A percentile compares a stretch with the other conserved stretches of the same genome.
phyloP scores from a whole-genome alignment of 306 rosid genomes.

The Castanea mollissima region DNA sequence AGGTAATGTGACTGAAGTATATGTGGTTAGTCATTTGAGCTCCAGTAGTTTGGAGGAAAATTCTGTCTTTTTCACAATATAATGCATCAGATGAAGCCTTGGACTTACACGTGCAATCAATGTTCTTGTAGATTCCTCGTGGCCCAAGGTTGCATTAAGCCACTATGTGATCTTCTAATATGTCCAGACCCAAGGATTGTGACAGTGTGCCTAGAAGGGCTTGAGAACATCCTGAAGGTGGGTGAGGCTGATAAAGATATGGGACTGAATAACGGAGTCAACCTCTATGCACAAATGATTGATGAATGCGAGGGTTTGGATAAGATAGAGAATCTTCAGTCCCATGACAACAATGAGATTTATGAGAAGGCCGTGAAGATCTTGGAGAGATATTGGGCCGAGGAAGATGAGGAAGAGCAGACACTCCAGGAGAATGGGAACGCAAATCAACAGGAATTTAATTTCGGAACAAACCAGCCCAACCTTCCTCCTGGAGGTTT shows the following conservation, averaged over 20 bases:
- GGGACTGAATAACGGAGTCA: constrained; percentile 49
- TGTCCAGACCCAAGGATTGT: constrained; percentile 57
- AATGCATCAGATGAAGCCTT: background rate
- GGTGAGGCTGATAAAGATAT: constrained; percentile 66
- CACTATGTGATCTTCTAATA: constrained; percentile 53
- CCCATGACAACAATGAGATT: constrained; percentile 60
- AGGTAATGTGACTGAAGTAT: no score
- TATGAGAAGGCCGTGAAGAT: constrained; percentile 69
- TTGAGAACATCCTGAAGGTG: constrained; percentile 60
- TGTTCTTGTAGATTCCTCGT: constrained; percentile 45
- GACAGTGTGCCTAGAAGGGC: constrained; percentile 62
- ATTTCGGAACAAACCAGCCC: constrained; percentile 51
- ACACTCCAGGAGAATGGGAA: constrained; percentile 38
- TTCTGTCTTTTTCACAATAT: background rate
- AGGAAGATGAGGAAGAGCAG: constrained; percentile 60
- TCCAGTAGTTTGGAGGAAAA: no score
- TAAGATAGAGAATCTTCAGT: constrained; percentile 57
- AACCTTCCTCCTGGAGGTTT: constrained; percentile 56
- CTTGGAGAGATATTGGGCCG: constrained; percentile 71
- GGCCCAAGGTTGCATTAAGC: constrained; percentile 55
- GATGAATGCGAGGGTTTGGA: constrained; percentile 62
- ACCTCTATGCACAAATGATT: constrained; percentile 43
- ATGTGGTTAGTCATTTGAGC: no score
- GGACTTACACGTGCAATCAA: background rate
- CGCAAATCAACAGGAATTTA: constrained; percentile 38